phyloP scores from a whole-genome alignment of 768 basidiomycete species.

The Pulveroboletus frians region DNA sequence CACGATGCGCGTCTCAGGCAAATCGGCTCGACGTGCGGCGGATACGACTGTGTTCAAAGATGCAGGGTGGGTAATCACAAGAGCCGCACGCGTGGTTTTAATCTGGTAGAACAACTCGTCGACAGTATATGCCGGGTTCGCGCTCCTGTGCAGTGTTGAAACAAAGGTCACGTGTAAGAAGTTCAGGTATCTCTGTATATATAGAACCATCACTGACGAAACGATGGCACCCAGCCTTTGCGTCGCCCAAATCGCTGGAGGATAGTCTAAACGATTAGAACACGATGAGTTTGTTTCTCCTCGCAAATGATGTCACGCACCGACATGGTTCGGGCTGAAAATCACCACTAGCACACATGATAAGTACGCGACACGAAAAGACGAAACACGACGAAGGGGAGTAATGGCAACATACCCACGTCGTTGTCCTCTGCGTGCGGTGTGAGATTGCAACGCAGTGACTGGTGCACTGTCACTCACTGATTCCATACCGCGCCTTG shows the following conservation, averaged over 20 bases:
- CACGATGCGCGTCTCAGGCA: constrained; percentile 28
- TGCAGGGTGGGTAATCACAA: constrained; percentile 30
- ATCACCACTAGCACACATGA: constrained; percentile 44
- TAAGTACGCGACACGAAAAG: not conserved
- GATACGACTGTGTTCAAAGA: constrained; percentile 24
- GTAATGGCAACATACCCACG: constrained; percentile 38
- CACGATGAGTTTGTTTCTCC: not conserved
- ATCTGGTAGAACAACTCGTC: constrained; percentile 33
- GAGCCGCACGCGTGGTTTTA: constrained; percentile 19
- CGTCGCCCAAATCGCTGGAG: constrained; percentile 51
- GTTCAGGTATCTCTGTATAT: no score
- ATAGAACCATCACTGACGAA: constrained; percentile 37
- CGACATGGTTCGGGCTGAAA: constrained; percentile 60
- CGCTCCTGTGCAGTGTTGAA: constrained; percentile 16
- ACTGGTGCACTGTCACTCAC: constrained; percentile 31
- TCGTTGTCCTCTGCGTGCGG: constrained; percentile 40
- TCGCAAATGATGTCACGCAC: constrained; percentile 30
- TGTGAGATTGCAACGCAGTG: not conserved
- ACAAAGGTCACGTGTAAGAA: not conserved
- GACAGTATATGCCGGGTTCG: constrained; percentile 34
- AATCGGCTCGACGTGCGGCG: constrained; percentile 29
- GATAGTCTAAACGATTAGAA: constrained; percentile 42
- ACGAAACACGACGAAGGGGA: not conserved
- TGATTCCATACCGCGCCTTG: constrained; percentile 42
- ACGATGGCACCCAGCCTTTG: constrained; percentile 55